A percentile compares a stretch with the other conserved stretches of the same genome.
Conservation (phyloP, 345 rosid genomes). For the Gossypium rotundifolium region DNA sequence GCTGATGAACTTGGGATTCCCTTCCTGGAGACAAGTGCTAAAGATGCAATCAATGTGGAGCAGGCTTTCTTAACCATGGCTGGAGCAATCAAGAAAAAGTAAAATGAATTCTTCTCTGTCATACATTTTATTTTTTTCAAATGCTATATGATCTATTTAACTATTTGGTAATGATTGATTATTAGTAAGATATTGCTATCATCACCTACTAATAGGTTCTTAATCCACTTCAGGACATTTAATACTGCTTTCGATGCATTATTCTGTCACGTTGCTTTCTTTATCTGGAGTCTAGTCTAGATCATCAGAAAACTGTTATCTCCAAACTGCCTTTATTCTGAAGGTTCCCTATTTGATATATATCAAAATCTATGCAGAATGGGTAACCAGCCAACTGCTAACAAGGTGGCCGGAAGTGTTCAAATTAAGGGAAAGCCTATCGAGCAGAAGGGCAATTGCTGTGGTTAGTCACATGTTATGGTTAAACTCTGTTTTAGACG, state of each 20-base stretch:
- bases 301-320: neutral
- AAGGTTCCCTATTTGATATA: neutral
- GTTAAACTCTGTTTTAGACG: neutral
- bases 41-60: conserved; percentile 75
- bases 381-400: conserved; percentile 63
- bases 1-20: conserved; percentile 82
- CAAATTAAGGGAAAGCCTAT: conserved; percentile 81
- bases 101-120: conserved; percentile 8
- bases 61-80: conserved; percentile 85
- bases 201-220: neutral
- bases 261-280: neutral
- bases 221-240: neutral
- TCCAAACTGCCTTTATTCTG: neutral
- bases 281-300: neutral
- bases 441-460: conserved; percentile 55
- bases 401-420: conserved; percentile 48
- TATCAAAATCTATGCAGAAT: conserved; percentile 38
- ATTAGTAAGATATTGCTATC: neutral
- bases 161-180: conserved; percentile 1
- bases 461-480: conserved; percentile 37
- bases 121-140: neutral
- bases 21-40: conserved; percentile 83
- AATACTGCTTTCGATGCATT: neutral
- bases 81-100: conserved; percentile 72
- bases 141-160: neutral